Base-by-base conservation (phyloP, 441 rosid genomes). In the Viola pubescens region DNA sequence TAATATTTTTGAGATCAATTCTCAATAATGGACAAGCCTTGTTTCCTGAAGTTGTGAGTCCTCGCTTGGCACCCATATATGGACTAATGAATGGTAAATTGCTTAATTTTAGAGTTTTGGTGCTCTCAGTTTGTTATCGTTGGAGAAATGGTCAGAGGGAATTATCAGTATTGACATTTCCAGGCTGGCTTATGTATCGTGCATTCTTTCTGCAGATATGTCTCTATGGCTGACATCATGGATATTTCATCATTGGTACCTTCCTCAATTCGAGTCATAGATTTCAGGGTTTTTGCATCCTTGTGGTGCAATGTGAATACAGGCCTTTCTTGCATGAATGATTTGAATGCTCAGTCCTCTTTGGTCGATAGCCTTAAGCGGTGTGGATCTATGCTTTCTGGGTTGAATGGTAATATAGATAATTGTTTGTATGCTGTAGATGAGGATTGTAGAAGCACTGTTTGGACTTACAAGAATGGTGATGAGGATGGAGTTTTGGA, bases 381-480 rank as follows among this genome's bases (percentile, higher is more conserved):
- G 74, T 94, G 95, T 60, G 97, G 89, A 19, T 76, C 70, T 50
- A 41, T 79, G 13, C 54, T 88, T 12, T 79, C 97, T 54, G 95
- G 97, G 49, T 49, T 70, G 59, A 62, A 82, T 64, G 89, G 91
- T 53, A 80, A 83, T 73, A 60, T 76, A 41, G 91, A 70, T 51
- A 65, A 48, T 41, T 89, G 97, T 75, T 74, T 85, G 61, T 80
- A 77, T 70, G 81, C 79, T 46, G 83, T 84, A 40, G 82, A 88
- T 66, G 80, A 86, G 60, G 97, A 94, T 77, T 94, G 97, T 69
- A 81, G 87, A 81, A 83, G 76, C 10, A 86, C 94, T 0, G 94
- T 89, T 63, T 88, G 97, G 97, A 88, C 81, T 7, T 85, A 88
- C 57, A 74, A 71, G 61, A 76, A 69, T 40, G 83, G 73, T 39